Base-by-base conservation (phyloP, 345 rosid species). In the Acer campestre region DNA sequence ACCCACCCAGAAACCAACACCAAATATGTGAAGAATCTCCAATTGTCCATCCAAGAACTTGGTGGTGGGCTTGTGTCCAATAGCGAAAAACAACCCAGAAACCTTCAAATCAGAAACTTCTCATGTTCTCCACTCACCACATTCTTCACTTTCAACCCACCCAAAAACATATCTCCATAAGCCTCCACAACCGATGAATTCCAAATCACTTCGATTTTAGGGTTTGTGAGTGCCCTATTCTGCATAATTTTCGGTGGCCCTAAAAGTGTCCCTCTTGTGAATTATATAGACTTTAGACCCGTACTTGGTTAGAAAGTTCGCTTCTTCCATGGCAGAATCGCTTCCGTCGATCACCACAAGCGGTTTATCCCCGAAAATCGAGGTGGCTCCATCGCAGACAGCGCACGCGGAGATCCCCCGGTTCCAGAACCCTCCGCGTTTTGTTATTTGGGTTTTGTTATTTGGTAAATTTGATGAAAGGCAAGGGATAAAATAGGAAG, bases 301-400 rank as follows among this genome's bases (percentile, higher is more conserved):
- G 17, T 90, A 96, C 70, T 90, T 96, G 6, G 99, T 96, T 14
- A 96, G 76, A 72, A 88, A 96, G n/a, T 83, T 94, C 0, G 99
- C 96, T 80, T 94, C 99, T 74, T 96, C 98, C 99, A 96, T 96
- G 0, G 99, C 99, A 3, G 99, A 96, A 83, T 96, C 98, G 2
- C 99, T 98, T 8, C 99, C 98, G 0, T 98, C 99, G 27, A 96
- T 91, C 23, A 96, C 99, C 0, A 90, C 98, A 62, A 96, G 80
- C 3, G 95, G 91, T 77, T 91, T 91, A 51, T 89, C 71, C 68
- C 91, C 81, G 70, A 96, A 96, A n/a, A 94, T 92, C 3, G 98
- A 98, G 17, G 95, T 97, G 4, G 99, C 99, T 27, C 99, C 99
- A n/a, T 96, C 99, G 80, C 98, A 94, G n/a, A 96, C 98, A 0